These are phyloP conservation scores for Tilletia setariae DNA, from an alignment of 1,284 basidiomycete species.

Conservation along the genomic window DNA sequence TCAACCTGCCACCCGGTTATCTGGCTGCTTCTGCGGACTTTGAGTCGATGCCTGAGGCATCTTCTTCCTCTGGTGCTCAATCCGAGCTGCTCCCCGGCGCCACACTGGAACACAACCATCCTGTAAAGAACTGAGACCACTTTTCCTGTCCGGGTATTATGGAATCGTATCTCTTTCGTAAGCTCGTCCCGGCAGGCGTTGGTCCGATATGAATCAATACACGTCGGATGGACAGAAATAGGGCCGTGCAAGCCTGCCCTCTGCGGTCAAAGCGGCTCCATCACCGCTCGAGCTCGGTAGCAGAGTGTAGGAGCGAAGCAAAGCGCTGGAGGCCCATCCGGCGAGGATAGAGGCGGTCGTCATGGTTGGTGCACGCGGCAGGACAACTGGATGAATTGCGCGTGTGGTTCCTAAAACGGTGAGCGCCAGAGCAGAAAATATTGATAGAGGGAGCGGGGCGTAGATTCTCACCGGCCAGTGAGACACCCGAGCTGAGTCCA, in stretches of 20 bases:
- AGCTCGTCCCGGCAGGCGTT: too few species aligned
- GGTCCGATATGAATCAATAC: too few species aligned
- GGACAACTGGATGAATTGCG: not conserved
- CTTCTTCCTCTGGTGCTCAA: not conserved
- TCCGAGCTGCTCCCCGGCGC: not conserved
- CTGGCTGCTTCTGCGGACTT: not conserved
- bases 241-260: not conserved
- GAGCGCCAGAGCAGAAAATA: too few species aligned
- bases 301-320: not conserved
- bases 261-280: not conserved
- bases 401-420: too few species aligned
- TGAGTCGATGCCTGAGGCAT: not conserved
- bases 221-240: not conserved
- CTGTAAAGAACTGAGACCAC: not conserved
- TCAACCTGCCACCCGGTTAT: slow-evolving; percentile 1
- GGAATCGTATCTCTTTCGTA: too few species aligned
- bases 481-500: not conserved
- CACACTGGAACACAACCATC: not conserved
- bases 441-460: too few species aligned
- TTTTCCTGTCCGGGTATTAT: too few species aligned
- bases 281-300: not conserved
- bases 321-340: not conserved
- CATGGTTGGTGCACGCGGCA: not conserved
- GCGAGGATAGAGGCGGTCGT: not conserved
- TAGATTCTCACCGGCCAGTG: slow-evolving; percentile 3